Percentiles rank a stretch among this genome's conserved stretches.
Conservation (phyloP, 495 filamentous ascomycete species). For the Chaetomium tenue region DNA sequence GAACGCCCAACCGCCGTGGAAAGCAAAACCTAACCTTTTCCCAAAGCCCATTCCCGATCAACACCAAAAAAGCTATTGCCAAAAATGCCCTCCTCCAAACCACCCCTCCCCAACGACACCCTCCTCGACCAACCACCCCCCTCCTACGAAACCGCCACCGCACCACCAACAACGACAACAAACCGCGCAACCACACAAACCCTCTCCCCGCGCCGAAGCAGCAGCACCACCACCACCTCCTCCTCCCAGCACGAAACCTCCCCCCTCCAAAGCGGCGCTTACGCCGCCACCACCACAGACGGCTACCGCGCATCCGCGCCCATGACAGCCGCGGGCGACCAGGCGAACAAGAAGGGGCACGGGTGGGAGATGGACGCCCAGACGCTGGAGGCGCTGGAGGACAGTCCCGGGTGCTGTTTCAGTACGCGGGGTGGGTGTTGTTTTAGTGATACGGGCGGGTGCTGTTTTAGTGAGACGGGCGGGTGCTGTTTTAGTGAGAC, state of each 20-base stretch:
- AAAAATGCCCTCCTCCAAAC: neutral
- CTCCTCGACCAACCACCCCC: conserved; percentile 7
- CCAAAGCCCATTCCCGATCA: neutral
- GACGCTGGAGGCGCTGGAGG: conserved; percentile 5
- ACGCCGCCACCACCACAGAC: neutral
- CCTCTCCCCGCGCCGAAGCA: neutral
- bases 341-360: no score
- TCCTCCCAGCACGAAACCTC: neutral
- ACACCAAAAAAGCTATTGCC: neutral
- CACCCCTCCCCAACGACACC: neutral
- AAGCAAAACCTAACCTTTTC: neutral
- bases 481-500: neutral
- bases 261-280: neutral
- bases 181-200: neutral
- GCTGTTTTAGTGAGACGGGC: neutral
- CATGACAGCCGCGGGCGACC: no score
- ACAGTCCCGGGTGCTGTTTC: conserved; percentile 3
- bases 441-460: neutral
- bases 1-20: neutral
- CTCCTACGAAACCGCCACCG: conserved; percentile 9
- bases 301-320: neutral
- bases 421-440: neutral
- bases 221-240: no score
- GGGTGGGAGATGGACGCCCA: neutral
- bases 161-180: neutral